These are phyloP conservation scores for Penicillium egyptiacum DNA, from an alignment of 495 filamentous ascomycete genomes.

Conservation along the genomic window DNA sequence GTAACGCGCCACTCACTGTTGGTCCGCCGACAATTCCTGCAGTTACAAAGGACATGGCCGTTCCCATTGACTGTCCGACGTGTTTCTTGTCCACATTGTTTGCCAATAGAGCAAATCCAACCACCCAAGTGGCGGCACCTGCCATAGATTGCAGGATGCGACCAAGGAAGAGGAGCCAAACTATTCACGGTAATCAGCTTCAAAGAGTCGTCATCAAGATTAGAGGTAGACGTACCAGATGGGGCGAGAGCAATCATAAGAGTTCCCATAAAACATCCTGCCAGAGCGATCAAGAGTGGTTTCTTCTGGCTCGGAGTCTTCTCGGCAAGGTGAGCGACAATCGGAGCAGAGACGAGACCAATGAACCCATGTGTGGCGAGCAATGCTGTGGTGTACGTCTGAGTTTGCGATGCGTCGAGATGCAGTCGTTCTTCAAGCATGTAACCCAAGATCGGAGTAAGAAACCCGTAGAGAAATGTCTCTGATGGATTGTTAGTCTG, in stretches of 20 bases:
- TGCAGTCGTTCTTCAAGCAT: conserved; percentile 31
- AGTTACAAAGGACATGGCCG: conserved; percentile 17
- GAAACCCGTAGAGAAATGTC: conserved; percentile 31
- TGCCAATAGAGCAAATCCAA: conserved; percentile 18
- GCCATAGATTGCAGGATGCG: conserved; percentile 21
- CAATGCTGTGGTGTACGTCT: conserved; percentile 19
- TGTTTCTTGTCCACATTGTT: conserved; percentile 12
- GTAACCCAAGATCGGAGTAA: conserved; percentile 29
- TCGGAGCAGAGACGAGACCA: conserved; percentile 19
- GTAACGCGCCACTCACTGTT: conserved; percentile 15
- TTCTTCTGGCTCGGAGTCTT: conserved; percentile 20
- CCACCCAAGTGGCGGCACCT: conserved; percentile 20
- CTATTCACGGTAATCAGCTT: not conserved
- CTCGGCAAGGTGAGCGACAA: conserved; percentile 33
- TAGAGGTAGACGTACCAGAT: not conserved
- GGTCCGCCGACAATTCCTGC: conserved; percentile 19
- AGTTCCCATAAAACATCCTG: conserved; percentile 22
- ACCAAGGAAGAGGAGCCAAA: conserved; percentile 19
- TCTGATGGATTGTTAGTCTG: conserved; percentile 19
- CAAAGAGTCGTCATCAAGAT: not conserved
- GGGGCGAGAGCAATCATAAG: conserved; percentile 19
- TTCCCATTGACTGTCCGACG: conserved; percentile 16
- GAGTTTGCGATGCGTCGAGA: conserved; percentile 22
- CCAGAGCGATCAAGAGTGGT: conserved; percentile 21
- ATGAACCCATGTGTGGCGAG: conserved; percentile 23